Evolutionary conservation across 2,329 filamentous ascomycete species (phyloP).

Genomic region (Colletotrichum chlorophyti): DNA sequence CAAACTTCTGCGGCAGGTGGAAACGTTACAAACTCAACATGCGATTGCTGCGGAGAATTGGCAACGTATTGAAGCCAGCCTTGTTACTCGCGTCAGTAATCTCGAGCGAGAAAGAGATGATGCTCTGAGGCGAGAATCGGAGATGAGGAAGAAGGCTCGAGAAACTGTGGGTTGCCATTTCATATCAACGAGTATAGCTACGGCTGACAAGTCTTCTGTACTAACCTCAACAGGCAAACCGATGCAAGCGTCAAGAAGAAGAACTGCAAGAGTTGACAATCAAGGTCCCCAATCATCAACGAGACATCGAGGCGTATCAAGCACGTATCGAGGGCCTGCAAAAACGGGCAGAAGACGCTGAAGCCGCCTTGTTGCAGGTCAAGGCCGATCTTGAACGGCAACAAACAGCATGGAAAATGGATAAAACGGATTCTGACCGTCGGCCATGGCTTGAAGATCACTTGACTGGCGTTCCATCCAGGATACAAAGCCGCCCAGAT

Average conservation of each 20-base stretch:
- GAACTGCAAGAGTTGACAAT: constrained; percentile 77
- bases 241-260: constrained; percentile 75
- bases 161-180: constrained; percentile 72
- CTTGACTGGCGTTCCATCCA: constrained; percentile 47
- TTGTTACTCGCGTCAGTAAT: constrained; percentile 77
- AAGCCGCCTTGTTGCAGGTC: constrained; percentile 67
- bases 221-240: constrained; percentile 60
- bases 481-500: constrained; percentile 57
- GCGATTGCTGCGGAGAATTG: constrained; percentile 94
- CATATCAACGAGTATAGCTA: background rate
- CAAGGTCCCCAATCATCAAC: constrained; percentile 68
- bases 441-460: constrained; percentile 60
- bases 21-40: constrained; percentile 95
- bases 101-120: constrained; percentile 95
- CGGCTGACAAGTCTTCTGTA: background rate
- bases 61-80: constrained; percentile 91
- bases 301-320: constrained; percentile 67
- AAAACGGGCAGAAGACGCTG: constrained; percentile 68
- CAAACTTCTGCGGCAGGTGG: constrained; percentile 90
- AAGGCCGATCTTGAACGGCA: constrained; percentile 58
- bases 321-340: constrained; percentile 67
- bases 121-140: constrained; percentile 79
- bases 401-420: constrained; percentile 49
- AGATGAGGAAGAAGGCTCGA: constrained; percentile 86
- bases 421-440: constrained; percentile 47